Evolutionary conservation across 2,329 filamentous ascomycete genomes (phyloP).

Genomic region (Mycocentrospora acerina): DNA sequence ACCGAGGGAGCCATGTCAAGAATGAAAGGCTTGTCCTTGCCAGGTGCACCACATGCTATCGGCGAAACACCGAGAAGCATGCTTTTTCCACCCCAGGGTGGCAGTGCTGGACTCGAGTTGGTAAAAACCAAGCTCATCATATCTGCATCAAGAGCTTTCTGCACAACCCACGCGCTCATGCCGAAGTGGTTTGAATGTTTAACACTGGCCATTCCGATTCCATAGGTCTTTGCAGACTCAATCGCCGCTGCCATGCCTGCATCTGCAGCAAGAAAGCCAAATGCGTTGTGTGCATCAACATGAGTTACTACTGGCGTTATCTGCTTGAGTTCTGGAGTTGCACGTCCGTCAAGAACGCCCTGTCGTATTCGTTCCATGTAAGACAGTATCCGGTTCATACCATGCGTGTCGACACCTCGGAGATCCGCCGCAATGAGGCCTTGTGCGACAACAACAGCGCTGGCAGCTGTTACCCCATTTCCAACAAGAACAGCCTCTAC

Average conservation of each 20-base stretch:
- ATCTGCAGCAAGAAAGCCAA: conserved; percentile 72
- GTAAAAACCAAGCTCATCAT: conserved; percentile 64
- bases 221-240: conserved; percentile 62
- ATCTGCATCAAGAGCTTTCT: conserved; percentile 70
- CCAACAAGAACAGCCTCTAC: conserved; percentile 62
- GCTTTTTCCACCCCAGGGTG: conserved; percentile 67
- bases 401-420: conserved; percentile 78
- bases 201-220: conserved; percentile 75
- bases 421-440: conserved; percentile 75
- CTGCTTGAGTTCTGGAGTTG: conserved; percentile 60
- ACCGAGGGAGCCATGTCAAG: conserved; percentile 74
- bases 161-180: conserved; percentile 79
- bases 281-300: conserved; percentile 68
- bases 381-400: no score
- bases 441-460: conserved; percentile 66
- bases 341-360: conserved; percentile 65
- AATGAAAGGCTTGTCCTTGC: conserved; percentile 63
- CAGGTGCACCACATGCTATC: conserved; percentile 71
- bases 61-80: conserved; percentile 75
- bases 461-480: conserved; percentile 60
- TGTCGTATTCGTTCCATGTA: conserved; percentile 75
- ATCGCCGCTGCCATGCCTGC: conserved; percentile 68
- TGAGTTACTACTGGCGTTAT: conserved; percentile 71
- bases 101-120: conserved; percentile 67
- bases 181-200: conserved; percentile 82